Evolutionary conservation across 257 asterid genomes (phyloP).

Genomic region (Solanum chiquidenum): DNA sequence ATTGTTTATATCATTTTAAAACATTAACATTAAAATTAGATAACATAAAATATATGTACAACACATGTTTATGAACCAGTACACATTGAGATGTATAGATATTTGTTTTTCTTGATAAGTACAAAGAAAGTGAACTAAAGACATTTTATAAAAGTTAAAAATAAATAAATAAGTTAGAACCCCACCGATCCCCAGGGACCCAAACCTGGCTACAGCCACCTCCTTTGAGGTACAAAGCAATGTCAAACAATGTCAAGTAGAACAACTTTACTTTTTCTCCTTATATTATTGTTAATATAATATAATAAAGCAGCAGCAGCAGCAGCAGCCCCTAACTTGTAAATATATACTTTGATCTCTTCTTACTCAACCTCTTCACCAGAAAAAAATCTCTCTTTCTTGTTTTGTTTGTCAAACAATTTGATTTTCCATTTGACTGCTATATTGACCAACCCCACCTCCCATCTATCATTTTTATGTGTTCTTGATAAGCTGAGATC

Average conservation of each 20-base stretch:
- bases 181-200: neutral
- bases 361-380: constrained; percentile 6
- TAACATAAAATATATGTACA: neutral
- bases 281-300: neutral
- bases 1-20: no score
- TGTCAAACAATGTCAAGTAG: neutral
- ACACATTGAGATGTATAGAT: neutral
- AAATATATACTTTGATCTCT: constrained; percentile 15
- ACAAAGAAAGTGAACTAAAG: neutral
- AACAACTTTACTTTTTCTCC: neutral
- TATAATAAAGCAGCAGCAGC: neutral
- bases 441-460: neutral
- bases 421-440: neutral
- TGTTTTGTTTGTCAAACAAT: neutral
- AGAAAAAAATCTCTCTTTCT: neutral
- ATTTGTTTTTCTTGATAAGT: neutral
- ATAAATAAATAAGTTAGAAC: neutral
- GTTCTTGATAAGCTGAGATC: neutral
- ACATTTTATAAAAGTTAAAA: neutral
- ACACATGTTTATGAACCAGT: neutral
- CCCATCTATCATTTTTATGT: neutral
- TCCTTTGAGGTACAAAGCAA: neutral
- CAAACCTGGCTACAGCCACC: neutral
- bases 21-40: no score
- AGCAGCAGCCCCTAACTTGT: neutral